Conservation (phyloP, 225 moss, liverwort and hornwort genomes). For the Polytrichum formosum region DNA sequence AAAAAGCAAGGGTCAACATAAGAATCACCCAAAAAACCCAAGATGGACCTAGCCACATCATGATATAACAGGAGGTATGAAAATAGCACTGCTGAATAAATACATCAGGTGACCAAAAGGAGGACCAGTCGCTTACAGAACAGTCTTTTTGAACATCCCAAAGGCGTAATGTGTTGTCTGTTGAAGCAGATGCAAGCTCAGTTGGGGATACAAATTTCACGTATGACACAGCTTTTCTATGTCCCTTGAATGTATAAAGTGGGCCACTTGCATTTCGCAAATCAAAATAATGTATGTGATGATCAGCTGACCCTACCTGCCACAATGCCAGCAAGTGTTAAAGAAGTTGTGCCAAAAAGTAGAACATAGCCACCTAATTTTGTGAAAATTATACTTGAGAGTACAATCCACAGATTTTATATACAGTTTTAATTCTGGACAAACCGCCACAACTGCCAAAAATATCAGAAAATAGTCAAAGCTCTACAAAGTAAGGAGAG, state of each 20-base stretch:
- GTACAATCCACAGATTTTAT: neutral
- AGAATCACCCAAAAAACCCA: neutral
- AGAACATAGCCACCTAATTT: neutral
- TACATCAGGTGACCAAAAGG: neutral
- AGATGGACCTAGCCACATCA: neutral
- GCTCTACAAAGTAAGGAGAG: too few relatives aligned
- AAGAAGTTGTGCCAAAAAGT: neutral
- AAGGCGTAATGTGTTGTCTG: conserved; percentile 86
- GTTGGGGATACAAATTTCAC: conserved; percentile 87
- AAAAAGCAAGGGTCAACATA: too few relatives aligned
- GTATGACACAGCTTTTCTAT: conserved; percentile 88
- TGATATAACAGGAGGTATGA: neutral
- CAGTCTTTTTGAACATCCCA: conserved; percentile 84
- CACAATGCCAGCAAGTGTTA: neutral
- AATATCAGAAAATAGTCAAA: neutral
- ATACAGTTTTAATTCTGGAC: neutral
- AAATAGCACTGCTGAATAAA: neutral
- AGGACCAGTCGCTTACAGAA: conserved; percentile 39
- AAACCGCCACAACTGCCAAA: neutral
- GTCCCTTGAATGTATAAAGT: conserved; percentile 70
- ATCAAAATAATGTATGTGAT: conserved; percentile 82
- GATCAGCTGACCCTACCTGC: conserved; percentile 96
- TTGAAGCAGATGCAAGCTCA: conserved; percentile 94
- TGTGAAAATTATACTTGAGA: neutral
- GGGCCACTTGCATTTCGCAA: conserved; percentile 66